Base-by-base conservation (phyloP, 345 rosid species). In the Ceriops decandra region DNA sequence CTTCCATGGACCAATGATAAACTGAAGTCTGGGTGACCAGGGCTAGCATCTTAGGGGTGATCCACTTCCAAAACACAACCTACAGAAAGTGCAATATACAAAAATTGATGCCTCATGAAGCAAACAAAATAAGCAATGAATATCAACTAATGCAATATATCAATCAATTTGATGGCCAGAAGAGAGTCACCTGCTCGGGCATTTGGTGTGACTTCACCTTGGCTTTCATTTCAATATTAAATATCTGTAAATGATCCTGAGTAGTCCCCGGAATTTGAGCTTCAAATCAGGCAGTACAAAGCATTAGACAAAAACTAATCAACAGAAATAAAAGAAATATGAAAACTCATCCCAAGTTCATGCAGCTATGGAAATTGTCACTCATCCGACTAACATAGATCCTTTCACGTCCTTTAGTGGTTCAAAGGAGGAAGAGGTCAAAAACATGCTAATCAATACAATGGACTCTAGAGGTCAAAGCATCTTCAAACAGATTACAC, bases 31-130 rank as follows among this genome's bases (percentile, higher is more conserved):
- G 93, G 19, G 98, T 93, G 68, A 90, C 98, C 46, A 93, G 60
- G 67, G 97, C 98, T 87, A 93, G 73, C 97, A 87, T 81, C 78
- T 84, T 90, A 54, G 92, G 86, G 76, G 82, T 78, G 64, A 90
- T 87, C 98, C 98, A 93, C 71, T 93, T 93, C 98, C 98, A 93
- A 78, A 93, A 93, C 56, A 74, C 93, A 80, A 93, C 91, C 98
- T 93, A 70, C 7, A 38, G 59, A 5, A 32, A 60, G 70, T 57
- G 30, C 52, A 42, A 31, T 7, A n/a, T 11, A 56, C 38, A 15
- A 38, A 24, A 36, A 32, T 6, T 56, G 35, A 19, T 54, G 66
- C n/a, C 2, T 42, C 58, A 24, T 27, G 15, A 26, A 20, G 38
- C 19, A 7, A 19, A 35, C 17, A 36, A 30, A 42, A 10, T 17